These are phyloP conservation scores for Anaeramoeba ignava DNA, from an alignment of 78 protist species.

Conservation along the genomic window DNA sequence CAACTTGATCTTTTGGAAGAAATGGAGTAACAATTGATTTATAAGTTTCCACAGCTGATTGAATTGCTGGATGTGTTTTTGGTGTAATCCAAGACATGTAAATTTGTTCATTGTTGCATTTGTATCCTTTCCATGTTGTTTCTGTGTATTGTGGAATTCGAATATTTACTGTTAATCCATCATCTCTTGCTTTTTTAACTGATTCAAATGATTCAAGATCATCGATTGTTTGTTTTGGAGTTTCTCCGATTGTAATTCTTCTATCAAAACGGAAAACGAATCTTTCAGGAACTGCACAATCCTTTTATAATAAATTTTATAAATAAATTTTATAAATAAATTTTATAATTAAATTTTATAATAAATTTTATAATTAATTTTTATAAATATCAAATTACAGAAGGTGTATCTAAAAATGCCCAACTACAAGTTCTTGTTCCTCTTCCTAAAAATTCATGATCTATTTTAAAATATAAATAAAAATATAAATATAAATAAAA, in stretches of 20 bases:
- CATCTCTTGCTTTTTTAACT: conserved; percentile 19
- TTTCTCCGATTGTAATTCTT: conserved; percentile 37
- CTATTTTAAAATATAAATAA: too few relatives aligned
- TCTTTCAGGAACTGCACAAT: conserved; percentile 46
- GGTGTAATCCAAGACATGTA: conserved; percentile 41
- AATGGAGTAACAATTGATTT: conserved; percentile 26
- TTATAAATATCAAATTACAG: too few relatives aligned
- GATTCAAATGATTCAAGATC: conserved; percentile 22
- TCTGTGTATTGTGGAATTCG: conserved; percentile 25
- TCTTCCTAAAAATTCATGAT: conserved; percentile 26
- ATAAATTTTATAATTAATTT: too few relatives aligned
- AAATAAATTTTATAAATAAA: too few relatives aligned
- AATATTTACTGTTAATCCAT: conserved; percentile 24
- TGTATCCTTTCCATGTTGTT: conserved; percentile 26
- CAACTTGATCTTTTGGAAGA: conserved; percentile 9
- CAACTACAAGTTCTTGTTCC: conserved; percentile 38
- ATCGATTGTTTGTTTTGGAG: conserved; percentile 13
- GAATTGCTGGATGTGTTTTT: conserved; percentile 25
- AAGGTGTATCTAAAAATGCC: conserved; percentile 34
- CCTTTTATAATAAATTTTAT: too few relatives aligned
- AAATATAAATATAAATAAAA: too few relatives aligned
- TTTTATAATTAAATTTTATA: too few relatives aligned
- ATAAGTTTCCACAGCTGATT: conserved; percentile 31
- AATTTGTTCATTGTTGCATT: conserved; percentile 30
- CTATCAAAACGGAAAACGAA: conserved; percentile 45